Evolutionary conservation across 83 land plant species (phyloP).

Genomic region (Picea engelmannii): DNA sequence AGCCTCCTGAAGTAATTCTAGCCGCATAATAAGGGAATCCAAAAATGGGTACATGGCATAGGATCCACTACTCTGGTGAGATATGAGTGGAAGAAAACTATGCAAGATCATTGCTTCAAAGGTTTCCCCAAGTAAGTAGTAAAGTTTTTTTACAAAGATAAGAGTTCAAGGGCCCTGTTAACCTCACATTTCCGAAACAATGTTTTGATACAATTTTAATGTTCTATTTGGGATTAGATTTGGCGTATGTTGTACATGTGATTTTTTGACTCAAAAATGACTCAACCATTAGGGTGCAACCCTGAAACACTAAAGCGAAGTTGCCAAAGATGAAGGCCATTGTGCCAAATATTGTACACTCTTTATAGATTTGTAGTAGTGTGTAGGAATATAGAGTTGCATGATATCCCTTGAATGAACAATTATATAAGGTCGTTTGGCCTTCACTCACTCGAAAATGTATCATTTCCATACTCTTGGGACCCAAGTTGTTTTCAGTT

Average conservation of each 20-base stretch:
- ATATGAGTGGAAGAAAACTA: conserved; percentile 44
- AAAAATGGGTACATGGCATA: no score
- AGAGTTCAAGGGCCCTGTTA: conserved; percentile 31
- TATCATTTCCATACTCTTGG: not conserved
- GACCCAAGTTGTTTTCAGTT: conserved; percentile 19
- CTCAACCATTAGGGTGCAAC: conserved; percentile 47
- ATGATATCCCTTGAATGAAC: conserved; percentile 19
- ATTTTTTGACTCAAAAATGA: no score
- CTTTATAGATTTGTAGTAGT: conserved; percentile 55
- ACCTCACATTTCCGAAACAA: conserved; percentile 37
- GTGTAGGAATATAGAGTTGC: conserved; percentile 43
- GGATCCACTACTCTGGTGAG: conserved; percentile 29
- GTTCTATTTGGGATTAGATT: conserved; percentile 49
- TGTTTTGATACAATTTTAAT: conserved; percentile 28
- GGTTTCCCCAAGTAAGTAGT: conserved; percentile 63
- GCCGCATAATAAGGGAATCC: no score
- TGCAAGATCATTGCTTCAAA: conserved; percentile 63
- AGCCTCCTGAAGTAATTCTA: no score
- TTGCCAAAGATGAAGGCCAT: conserved; percentile 90
- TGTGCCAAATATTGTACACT: conserved; percentile 76
- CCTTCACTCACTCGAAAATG: conserved; percentile 10
- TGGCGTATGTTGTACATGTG: conserved; percentile 76
- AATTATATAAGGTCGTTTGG: conserved; percentile 15
- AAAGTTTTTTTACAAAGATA: conserved; percentile 30
- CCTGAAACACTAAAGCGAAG: conserved; percentile 68